Evolutionary conservation across 352 stramenopile genomes (phyloP), one percentile per base, ranked within the genome.

Genomic region (Phytophthora fragariae): DNA sequence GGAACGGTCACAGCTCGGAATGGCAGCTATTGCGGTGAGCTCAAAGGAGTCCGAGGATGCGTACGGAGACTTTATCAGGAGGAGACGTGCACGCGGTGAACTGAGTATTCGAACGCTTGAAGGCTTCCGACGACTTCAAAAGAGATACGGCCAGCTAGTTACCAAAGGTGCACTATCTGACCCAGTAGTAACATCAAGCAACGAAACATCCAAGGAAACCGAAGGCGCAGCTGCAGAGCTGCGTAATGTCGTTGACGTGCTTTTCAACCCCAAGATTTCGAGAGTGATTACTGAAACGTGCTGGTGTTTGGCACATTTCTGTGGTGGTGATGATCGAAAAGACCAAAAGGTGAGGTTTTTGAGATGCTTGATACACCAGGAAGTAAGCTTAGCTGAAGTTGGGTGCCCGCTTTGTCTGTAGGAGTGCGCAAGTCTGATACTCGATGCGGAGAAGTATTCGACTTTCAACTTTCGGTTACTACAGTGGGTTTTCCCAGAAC

Each of bases 291-390:
- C 61, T 2, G 84, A 86, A 37, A 76, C 64, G 17, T 82, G 78
- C 49, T 91, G 84, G 84, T 76, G 80, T 11, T 66, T 89, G 24
- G 84, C 78, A 4, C 80, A 86, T 57, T 85, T 82, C 65, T 76
- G 77, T 6, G 70, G 60, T 17, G 66, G 59, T 31, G 39, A 55
- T 15, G 47, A 33, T 17, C 37, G 21, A 53, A 27, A 62, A 7
- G 37, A 29, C 24, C 62, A 68, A 68, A n/a, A 19, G 33, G 24
- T 17, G 21, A 17, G 5, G 29, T 31, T 31, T 31, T 31, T 31
- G 29, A 31, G 35, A 44, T 14, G 35, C 39, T n/a, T 3, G 12
- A n/a, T 46, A 12, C 44, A 19, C 4, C 44, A 50, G 17, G 44
- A 50, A 50, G 44, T 24, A 24, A 31, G 29, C 29, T 50, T 2